Conservation (phyloP, 2,329 filamentous ascomycete species). For the Stagonosporopsis cucurbitacearum region DNA sequence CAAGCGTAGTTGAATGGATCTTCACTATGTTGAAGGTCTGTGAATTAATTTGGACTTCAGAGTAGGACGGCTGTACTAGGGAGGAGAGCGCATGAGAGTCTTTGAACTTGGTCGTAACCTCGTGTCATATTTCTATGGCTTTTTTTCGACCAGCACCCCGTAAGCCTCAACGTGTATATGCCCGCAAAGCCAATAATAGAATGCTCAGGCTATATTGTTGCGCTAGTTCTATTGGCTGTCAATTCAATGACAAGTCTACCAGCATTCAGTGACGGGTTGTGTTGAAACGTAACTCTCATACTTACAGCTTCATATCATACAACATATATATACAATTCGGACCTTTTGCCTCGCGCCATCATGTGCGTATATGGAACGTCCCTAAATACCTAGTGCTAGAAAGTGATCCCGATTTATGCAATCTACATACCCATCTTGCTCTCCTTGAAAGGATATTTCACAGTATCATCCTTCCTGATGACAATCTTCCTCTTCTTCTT, state of each 20-base stretch:
- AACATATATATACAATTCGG: conserved; percentile 5
- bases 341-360: background rate
- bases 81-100: conserved; percentile 10
- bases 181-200: background rate
- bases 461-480: conserved; percentile 80
- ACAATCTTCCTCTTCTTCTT: conserved; percentile 93
- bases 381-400: background rate
- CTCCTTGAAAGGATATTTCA: conserved; percentile 69
- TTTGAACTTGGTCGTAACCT: background rate
- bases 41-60: conserved; percentile 12
- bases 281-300: background rate
- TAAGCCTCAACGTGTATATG: background rate
- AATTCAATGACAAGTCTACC: background rate
- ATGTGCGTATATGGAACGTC: background rate
- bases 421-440: conserved; percentile 31
- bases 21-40: conserved; percentile 25
- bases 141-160: background rate
- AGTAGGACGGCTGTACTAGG: background rate
- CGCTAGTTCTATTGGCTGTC: background rate
- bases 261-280: background rate
- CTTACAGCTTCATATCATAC: conserved; percentile 2
- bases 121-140: conserved; percentile 1
- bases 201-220: background rate
- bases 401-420: background rate
- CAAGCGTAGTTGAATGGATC: conserved; percentile 40